Evolutionary conservation across 1,284 basidiomycete genomes (phyloP), one percentile per base, ranked within the genome.

Genomic region (Wallemia hederae): DNA sequence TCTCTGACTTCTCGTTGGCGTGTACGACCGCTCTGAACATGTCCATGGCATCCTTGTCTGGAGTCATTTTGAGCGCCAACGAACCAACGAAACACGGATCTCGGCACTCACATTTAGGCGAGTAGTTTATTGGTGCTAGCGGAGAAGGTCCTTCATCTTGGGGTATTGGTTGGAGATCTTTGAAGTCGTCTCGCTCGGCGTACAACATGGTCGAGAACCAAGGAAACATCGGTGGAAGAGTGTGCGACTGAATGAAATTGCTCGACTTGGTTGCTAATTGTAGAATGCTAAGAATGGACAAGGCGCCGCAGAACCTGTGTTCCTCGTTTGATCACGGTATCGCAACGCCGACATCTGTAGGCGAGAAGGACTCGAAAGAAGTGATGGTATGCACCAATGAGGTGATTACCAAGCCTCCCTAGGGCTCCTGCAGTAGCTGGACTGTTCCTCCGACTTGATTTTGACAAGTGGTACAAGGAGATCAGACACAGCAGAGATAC

Each of bases 11-110:
- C 72, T 96, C 90, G 2, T 77, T 79, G 0, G 73, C 72, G 65
- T 80, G 79, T 55, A 85, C 76, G 62, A 94, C 75, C 0, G 81
- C 88, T 62, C 90, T 80, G 69, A 96, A 90, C 70, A 90, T 88
- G 67, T 86, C 78, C 64, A 89, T 90, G 1, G 85, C 87, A 72
- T 91, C 87, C 64, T 81, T 84, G 72, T 96, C 90, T 92, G 65
- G n/a, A 27, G 39, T 15, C 11, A 49, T 49, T n/a, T 9, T 49
- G 39, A 49, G 39, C 11, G 11, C 14, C 17, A 31, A 7, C 7
- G 17, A 7, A 49, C 3, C 39, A n/a, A 22, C 11, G n/a, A n/a
- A 49, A 17, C 11, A n/a, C n/a, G n/a, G n/a, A n/a, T 7, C n/a
- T 3, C 11, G 39, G 22, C 5, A n/a, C 65, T 25, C 17, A 67